Conservation (phyloP, 768 basidiomycete species). For the Boletus pseudopeckii region DNA sequence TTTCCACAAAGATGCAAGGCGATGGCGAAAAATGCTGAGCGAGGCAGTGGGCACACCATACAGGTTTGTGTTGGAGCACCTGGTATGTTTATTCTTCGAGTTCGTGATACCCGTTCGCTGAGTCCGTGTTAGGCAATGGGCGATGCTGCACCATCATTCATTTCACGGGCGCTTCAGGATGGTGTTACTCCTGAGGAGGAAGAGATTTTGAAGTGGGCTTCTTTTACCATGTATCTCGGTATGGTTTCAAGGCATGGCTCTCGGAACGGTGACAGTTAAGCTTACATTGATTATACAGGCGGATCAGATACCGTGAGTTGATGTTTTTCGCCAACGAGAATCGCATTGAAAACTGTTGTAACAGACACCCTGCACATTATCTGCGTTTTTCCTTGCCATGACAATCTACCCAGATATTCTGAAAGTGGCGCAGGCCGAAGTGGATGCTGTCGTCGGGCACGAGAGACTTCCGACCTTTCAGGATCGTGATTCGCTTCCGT, state of each 20-base stretch:
- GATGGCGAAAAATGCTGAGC: constrained; percentile 1
- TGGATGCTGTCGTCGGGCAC: constrained; percentile 8
- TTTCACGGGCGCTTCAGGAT: constrained; percentile 9
- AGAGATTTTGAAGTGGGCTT: constrained; percentile 14
- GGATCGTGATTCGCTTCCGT: constrained; percentile 14
- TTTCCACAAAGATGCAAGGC: constrained; percentile 10
- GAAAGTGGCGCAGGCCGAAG: constrained; percentile 11
- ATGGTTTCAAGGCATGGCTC: not conserved
- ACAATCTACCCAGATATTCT: constrained; percentile 5
- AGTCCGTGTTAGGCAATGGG: constrained; percentile 3
- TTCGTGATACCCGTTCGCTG: not conserved
- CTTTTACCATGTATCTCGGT: constrained; percentile 19
- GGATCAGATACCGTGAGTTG: constrained; percentile 14
- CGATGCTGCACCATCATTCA: constrained; percentile 9
- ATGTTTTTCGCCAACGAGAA: constrained; percentile 17
- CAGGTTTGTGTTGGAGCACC: constrained; percentile 9
- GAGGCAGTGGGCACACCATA: constrained; percentile 2
- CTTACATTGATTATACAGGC: constrained; percentile 18
- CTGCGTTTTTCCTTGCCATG: constrained; percentile 21
- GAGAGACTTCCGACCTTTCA: constrained; percentile 11
- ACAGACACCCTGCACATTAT: constrained; percentile 8
- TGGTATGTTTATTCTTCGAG: constrained; percentile 4
- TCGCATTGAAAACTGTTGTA: constrained; percentile 2
- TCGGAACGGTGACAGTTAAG: too few species aligned
- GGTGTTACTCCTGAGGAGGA: constrained; percentile 8